Evolutionary conservation across 176 grass and related monocot genomes (phyloP).

Genomic region (Urochloa ruziziensis): DNA sequence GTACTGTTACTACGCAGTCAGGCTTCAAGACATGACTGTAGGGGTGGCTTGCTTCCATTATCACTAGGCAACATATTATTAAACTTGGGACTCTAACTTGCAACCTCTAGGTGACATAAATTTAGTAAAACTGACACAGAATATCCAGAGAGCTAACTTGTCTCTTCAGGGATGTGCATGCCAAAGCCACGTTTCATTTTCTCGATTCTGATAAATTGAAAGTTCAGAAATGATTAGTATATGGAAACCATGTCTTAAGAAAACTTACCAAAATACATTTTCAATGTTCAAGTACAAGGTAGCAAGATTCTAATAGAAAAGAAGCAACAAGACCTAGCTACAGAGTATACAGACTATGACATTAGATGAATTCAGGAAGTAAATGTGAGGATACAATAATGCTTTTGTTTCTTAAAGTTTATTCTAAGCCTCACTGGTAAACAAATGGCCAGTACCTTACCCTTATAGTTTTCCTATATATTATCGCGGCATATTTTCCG

Average conservation of each 20-base stretch:
- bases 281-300: not conserved
- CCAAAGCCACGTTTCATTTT: slow-evolving; percentile 89
- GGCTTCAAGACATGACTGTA: not conserved
- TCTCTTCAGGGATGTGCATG: slow-evolving; percentile 64
- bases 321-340: not conserved
- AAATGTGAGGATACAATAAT: not conserved
- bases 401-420: not conserved
- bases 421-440: not conserved
- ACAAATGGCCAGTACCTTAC: not conserved
- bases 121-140: not conserved
- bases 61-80: not conserved
- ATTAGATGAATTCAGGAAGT: not conserved
- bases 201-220: slow-evolving; percentile 62
- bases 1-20: not conserved
- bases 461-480: not conserved
- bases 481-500: not conserved
- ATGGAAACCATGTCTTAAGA: not conserved
- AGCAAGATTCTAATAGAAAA: not conserved
- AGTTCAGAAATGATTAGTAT: slow-evolving; percentile 6
- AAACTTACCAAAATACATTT: not conserved
- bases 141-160: slow-evolving; percentile 37
- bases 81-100: not conserved
- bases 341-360: not conserved
- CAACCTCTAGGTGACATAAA: not conserved
- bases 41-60: not conserved